Evolutionary conservation across 805 yeast species (phyloP), one percentile per base, ranked within the genome.

Genomic region (Clavispora vitiphila): DNA sequence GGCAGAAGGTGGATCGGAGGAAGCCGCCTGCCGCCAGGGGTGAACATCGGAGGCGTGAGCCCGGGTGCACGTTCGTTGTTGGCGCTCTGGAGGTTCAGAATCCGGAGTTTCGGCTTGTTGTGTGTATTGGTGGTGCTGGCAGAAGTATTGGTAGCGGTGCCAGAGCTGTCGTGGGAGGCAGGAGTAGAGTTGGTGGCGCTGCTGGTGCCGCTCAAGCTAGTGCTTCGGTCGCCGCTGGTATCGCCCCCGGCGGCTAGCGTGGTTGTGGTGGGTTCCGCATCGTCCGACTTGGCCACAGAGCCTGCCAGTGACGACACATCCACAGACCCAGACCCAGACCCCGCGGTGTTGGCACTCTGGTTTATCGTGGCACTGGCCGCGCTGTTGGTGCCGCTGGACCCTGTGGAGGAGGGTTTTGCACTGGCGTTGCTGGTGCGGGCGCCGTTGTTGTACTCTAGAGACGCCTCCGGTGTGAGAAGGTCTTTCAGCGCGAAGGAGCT

Each of bases 401-500:
- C 14, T 3, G 35, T 19, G 15, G 35, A 32, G 24, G 24, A 3
- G 15, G 35, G 3, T 4, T 14, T 32, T 10, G 24, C 15, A 12
- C 15, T 19, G 24, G 20, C 24, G 24, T 32, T 24, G 14, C 20
- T 32, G 11, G 24, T 7, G 8, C 24, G 4, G 15, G 16, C 35
- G 35, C 6, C 15, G n/a, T 19, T 32, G 19, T 21, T 14, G 32
- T 29, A 29, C 20, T 29, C 20, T 29, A 29, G 20, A 9, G 35
- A 9, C 19, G 35, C n/a, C 15, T 20, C 40, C 46, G 38, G 43
- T 42, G 36, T 35, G 22, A 40, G 38, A 23, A 40, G 49, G 38
- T 72, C 74, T 46, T 78, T 80, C 2, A 80, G 65, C n/a, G 93
- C 96, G 67, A 91, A 91, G 38, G 96, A 86, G 61, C 84, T 86